Evolutionary conservation across 2,329 filamentous ascomycete genomes (phyloP).

Genomic region (Cyphellophora attinorum): DNA sequence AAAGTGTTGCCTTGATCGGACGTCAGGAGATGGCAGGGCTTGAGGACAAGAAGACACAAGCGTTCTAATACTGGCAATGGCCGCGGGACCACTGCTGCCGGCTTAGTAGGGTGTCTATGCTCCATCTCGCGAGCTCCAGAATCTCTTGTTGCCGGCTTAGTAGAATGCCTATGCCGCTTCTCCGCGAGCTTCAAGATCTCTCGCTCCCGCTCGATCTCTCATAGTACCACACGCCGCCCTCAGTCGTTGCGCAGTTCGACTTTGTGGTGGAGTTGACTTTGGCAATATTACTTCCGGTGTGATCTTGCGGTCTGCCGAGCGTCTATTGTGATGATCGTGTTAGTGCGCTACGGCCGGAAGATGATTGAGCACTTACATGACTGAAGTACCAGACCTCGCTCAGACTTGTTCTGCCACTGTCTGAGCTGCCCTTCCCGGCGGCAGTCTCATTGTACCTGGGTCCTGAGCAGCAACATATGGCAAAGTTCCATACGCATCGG

Average conservation of each 20-base stretch:
- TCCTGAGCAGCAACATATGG: slow-evolving; percentile 54
- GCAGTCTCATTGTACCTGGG: slow-evolving; percentile 51
- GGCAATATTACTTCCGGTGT: slow-evolving; percentile 30
- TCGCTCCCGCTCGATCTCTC: slow-evolving; percentile 8
- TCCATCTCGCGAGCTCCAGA: no score
- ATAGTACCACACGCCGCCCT: slow-evolving; percentile 17
- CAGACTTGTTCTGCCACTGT: slow-evolving; percentile 49
- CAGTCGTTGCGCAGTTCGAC: slow-evolving; percentile 17
- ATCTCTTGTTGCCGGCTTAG: no score
- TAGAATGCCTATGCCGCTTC: no score
- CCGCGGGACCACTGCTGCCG: no score
- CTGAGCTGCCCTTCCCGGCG: slow-evolving; percentile 44
- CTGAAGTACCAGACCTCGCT: slow-evolving; percentile 60
- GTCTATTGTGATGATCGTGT: no score
- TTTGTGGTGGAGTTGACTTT: slow-evolving; percentile 13
- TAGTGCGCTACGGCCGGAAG: no score
- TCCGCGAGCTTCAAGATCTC: no score
- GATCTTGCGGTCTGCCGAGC: slow-evolving; percentile 46
- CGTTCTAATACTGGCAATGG: no score
- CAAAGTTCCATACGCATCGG: slow-evolving; percentile 40
- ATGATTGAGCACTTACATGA: slow-evolving; percentile 33
- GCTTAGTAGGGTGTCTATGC: no score
- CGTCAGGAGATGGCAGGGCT: no score
- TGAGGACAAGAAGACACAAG: no score
- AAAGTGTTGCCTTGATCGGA: no score